A percentile compares a stretch with the other conserved stretches of the same genome.
Evolutionary conservation across 495 filamentous ascomycete genomes (phyloP).

Genomic region (Aspergillus affinis): DNA sequence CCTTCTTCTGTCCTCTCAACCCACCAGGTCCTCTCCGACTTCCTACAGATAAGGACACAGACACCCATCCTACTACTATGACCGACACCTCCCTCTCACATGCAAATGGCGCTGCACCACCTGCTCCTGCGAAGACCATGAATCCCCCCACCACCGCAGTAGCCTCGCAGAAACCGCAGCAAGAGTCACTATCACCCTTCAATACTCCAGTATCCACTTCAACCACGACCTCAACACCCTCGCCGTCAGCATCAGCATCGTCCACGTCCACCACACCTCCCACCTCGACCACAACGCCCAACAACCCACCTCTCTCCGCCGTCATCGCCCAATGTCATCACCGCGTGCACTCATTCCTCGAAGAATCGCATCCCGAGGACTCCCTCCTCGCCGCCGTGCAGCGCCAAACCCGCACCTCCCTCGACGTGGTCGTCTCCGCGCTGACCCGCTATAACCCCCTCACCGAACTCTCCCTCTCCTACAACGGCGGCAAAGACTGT

Average conservation of each 20-base stretch:
- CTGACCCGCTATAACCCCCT: constrained; percentile 65
- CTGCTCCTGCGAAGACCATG: not conserved
- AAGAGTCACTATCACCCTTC: not conserved
- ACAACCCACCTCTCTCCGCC: constrained; percentile 24
- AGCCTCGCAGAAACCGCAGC: not conserved
- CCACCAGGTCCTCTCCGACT: no score
- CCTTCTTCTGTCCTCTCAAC: not conserved
- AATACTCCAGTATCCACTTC: not conserved
- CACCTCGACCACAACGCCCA: constrained; percentile 1
- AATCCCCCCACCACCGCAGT: not conserved
- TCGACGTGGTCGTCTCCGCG: constrained; percentile 71
- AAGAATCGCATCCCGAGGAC: constrained; percentile 52
- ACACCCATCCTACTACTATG: not conserved
- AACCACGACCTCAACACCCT: not conserved
- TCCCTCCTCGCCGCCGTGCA: constrained; percentile 64
- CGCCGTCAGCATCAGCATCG: not conserved
- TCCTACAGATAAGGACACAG: no score
- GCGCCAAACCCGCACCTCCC: constrained; percentile 64
- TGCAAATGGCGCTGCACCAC: not conserved
- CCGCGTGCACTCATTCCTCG: constrained; percentile 69
- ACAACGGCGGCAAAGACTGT: constrained; percentile 98
- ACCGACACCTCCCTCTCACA: not conserved
- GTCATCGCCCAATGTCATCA: constrained; percentile 62
- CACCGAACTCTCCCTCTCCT: constrained; percentile 82
- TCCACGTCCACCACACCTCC: not conserved